A percentile compares a stretch with the other conserved stretches of the same genome.
Conservation (phyloP, 2,329 filamentous ascomycete species). For the Claviceps sp. region DNA sequence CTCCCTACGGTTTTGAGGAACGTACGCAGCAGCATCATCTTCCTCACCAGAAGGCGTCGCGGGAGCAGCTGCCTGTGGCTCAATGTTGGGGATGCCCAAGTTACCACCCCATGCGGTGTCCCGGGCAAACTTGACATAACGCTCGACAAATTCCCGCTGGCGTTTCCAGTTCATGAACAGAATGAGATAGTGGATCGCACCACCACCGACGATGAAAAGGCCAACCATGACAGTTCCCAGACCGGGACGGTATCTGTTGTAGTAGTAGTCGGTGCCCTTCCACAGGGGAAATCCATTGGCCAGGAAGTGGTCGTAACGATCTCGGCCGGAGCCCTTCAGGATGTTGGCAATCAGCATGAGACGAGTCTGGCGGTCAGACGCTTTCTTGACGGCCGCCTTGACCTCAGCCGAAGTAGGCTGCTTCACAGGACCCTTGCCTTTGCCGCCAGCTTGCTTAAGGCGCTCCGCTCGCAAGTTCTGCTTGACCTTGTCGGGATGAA, state of each 20-base stretch:
- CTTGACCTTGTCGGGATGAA: constrained; percentile 94
- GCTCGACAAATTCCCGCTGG: constrained; percentile 79
- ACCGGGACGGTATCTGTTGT: constrained; percentile 82
- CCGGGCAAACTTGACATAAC: constrained; percentile 82
- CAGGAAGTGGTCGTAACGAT: constrained; percentile 91
- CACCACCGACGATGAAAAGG: constrained; percentile 70
- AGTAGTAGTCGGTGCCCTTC: constrained; percentile 98
- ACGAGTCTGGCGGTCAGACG: constrained; percentile 69
- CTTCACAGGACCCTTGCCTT: constrained; percentile 49
- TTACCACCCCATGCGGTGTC: constrained; percentile 84
- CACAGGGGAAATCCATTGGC: constrained; percentile 86
- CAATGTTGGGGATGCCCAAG: constrained; percentile 55
- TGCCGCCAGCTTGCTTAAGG: constrained; percentile 35
- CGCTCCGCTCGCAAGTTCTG: constrained; percentile 65
- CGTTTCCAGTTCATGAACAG: constrained; percentile 80
- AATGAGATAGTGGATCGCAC: constrained; percentile 74
- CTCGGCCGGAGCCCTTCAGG: constrained; percentile 64
- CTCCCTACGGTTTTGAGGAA: constrained; percentile 68
- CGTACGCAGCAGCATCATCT: constrained; percentile 36
- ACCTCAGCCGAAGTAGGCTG: constrained; percentile 61
- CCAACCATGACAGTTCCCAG: constrained; percentile 73
- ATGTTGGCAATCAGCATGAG: constrained; percentile 77
- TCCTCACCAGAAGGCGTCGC: constrained; percentile 29
- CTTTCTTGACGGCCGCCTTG: constrained; percentile 64
- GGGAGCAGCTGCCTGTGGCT: constrained; percentile 31